A percentile compares a stretch with the other conserved stretches of the same genome.
These are phyloP conservation scores for Solanum lycopersicoides DNA, from an alignment of 257 asterid species.

Conservation along the genomic window DNA sequence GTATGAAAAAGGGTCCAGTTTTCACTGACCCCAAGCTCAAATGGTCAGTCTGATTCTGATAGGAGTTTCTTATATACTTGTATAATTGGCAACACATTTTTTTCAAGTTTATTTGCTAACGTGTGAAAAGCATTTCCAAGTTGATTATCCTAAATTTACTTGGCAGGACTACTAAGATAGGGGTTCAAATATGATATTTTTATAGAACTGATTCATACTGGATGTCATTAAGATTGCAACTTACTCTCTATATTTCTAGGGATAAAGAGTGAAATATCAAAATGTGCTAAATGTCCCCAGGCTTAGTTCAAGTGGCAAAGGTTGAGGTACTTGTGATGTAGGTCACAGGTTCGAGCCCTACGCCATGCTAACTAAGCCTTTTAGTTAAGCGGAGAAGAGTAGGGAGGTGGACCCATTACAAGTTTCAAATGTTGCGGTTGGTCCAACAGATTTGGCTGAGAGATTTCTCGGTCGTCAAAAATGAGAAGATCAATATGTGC, in stretches of 20 bases:
- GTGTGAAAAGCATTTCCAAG: background rate
- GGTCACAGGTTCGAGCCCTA: background rate
- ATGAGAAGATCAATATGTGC: background rate
- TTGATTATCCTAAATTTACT: background rate
- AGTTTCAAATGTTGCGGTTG: background rate
- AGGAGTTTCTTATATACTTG: background rate
- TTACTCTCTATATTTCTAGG: background rate
- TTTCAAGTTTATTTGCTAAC: background rate
- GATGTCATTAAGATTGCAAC: background rate
- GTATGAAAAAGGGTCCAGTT: constrained; percentile 98
- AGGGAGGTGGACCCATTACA: background rate
- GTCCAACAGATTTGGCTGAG: background rate
- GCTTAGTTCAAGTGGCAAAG: background rate
- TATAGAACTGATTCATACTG: background rate
- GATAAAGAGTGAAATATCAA: background rate
- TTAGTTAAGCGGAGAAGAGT: background rate
- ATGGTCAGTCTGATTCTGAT: constrained; percentile 53
- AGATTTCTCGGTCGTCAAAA: background rate
- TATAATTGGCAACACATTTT: background rate
- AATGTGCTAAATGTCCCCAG: background rate
- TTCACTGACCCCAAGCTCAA: constrained; percentile 87
- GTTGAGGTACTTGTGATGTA: background rate
- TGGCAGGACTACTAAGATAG: background rate
- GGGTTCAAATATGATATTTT: background rate
- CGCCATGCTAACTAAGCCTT: background rate